Conservation (phyloP, 139 green algal genomes). For the Chlamydomonas sphaeroides region DNA sequence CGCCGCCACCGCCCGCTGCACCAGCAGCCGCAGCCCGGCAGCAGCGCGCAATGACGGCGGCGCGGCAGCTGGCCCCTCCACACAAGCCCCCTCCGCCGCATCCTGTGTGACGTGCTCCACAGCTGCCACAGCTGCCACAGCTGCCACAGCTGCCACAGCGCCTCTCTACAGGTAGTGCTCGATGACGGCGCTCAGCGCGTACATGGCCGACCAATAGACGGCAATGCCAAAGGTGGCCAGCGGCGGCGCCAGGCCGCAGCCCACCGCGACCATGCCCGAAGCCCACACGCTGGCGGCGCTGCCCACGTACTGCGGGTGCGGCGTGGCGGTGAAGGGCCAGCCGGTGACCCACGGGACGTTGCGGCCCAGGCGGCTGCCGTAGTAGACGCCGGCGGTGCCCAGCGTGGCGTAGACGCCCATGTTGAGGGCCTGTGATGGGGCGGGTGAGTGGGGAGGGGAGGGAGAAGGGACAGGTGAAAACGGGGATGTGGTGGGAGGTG, state of each 20-base stretch:
- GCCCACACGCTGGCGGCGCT: conserved; percentile 72
- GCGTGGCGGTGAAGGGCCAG: conserved; percentile 83
- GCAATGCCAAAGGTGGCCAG: conserved; percentile 18
- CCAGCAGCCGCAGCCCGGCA: too few species aligned
- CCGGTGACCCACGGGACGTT: conserved; percentile 78
- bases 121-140: too few species aligned
- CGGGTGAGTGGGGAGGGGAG: not conserved
- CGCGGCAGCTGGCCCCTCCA: too few species aligned
- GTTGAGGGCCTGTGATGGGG: conserved; percentile 84
- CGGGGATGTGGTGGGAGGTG: too few species aligned
- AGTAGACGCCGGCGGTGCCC: conserved; percentile 85
- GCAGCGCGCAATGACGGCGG: too few species aligned
- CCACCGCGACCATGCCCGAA: conserved; percentile 49
- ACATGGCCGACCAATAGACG: conserved; percentile 74
- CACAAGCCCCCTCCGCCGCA: too few species aligned
- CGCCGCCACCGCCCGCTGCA: too few species aligned
- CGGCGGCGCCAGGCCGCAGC: conserved; percentile 45
- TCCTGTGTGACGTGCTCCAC: too few species aligned
- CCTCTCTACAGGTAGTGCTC: conserved; percentile 64
- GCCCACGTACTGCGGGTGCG: conserved; percentile 86
- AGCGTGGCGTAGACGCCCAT: conserved; percentile 78
- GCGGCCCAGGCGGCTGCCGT: conserved; percentile 80
- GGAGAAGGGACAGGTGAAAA: not conserved
- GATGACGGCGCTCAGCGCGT: conserved; percentile 64
- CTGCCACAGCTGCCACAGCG: too few species aligned